phyloP scores from a whole-genome alignment of 2,329 filamentous ascomycete species.

The Kalmusia sp. region DNA sequence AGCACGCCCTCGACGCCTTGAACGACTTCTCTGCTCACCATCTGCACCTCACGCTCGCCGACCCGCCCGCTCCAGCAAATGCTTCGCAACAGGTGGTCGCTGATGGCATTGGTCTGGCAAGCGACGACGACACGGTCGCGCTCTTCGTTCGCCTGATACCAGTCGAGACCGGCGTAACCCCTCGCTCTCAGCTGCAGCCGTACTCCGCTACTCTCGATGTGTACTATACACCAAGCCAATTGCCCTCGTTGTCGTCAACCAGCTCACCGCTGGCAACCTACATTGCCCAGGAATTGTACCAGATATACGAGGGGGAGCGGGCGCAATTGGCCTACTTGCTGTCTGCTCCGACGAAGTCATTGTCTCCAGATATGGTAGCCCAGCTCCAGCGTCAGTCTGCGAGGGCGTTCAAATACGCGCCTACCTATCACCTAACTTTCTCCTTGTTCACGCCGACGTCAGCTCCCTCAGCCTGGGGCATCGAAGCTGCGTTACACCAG shows the following conservation, averaged over 20 bases:
- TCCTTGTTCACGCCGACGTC: conserved; percentile 87
- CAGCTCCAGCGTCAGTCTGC: conserved; percentile 74
- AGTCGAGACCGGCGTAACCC: conserved; percentile 59
- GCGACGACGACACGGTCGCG: conserved; percentile 60
- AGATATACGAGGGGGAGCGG: conserved; percentile 86
- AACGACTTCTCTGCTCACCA: conserved; percentile 88
- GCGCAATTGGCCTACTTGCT: conserved; percentile 69
- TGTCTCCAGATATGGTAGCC: conserved; percentile 53
- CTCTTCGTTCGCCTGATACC: conserved; percentile 75
- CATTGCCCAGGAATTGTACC: conserved; percentile 78
- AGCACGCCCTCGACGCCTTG: conserved; percentile 84
- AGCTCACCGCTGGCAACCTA: conserved; percentile 78
- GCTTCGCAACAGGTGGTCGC: conserved; percentile 37
- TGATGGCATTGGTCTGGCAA: conserved; percentile 36
- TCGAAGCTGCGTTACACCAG: conserved; percentile 78
- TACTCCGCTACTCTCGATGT: conserved; percentile 78
- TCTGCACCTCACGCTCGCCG: conserved; percentile 71
- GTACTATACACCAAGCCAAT: conserved; percentile 73
- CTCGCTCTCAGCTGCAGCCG: conserved; percentile 69
- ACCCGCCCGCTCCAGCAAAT: conserved; percentile 37
- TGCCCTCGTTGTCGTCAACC: conserved; percentile 71
- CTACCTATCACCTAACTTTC: conserved; percentile 94
- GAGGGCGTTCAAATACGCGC: conserved; percentile 86
- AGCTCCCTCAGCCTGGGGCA: conserved; percentile 86
- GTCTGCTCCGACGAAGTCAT: conserved; percentile 59